Evolutionary conservation across 179 eudicot genomes (phyloP).

Genomic region (Sideroxylon spinosum): DNA sequence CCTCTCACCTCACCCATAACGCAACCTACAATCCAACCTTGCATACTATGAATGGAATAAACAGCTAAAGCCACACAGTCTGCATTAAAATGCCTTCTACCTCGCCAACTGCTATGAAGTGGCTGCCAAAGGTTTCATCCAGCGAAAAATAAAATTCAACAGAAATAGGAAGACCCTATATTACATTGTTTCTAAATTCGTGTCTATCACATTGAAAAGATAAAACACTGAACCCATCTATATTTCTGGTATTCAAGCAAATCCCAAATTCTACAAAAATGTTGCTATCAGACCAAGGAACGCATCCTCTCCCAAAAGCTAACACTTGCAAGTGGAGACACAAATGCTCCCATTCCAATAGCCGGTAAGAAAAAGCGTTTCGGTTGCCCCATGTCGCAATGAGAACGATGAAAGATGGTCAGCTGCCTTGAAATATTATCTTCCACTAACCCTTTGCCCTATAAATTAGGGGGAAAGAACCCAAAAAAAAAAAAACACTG

Average conservation of each 20-base stretch:
- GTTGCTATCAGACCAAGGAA: not conserved
- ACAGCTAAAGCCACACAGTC: too few relatives aligned
- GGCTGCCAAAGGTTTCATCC: too few relatives aligned
- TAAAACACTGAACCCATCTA: too few relatives aligned
- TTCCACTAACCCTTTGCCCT: constrained; percentile 6
- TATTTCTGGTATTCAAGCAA: not conserved
- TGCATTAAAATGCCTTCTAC: too few relatives aligned
- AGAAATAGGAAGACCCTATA: too few relatives aligned
- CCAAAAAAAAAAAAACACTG: constrained; percentile 7
- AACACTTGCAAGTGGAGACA: not conserved
- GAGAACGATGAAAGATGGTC: not conserved
- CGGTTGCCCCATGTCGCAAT: not conserved
- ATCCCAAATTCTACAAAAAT: constrained; percentile 2
- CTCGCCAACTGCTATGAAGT: too few relatives aligned
- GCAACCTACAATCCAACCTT: too few relatives aligned
- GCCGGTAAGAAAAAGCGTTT: not conserved
- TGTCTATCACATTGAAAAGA: too few relatives aligned
- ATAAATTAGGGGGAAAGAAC: not conserved
- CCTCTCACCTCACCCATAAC: too few relatives aligned
- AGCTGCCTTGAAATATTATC: not conserved
- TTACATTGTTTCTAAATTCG: too few relatives aligned
- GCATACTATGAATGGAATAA: too few relatives aligned
- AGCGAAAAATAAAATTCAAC: too few relatives aligned
- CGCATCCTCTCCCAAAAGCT: not conserved
- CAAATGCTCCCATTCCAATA: not conserved